Conservation (phyloP, 139 green algal species). For the Chlamydomonas urium region DNA sequence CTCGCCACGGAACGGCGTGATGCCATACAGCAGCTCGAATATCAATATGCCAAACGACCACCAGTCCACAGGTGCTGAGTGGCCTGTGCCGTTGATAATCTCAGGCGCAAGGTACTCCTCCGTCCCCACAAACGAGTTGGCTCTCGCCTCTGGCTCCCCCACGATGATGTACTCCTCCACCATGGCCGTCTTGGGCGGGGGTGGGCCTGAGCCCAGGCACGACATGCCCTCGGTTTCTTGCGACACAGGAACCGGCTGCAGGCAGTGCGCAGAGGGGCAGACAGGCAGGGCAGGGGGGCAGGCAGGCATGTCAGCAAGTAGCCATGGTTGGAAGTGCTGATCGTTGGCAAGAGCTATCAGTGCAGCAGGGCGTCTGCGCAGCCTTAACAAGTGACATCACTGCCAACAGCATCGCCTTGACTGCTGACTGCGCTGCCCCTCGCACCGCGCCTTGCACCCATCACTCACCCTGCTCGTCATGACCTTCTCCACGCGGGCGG, state of each 20-base stretch:
- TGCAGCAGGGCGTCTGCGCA: no score
- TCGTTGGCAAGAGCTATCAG: no score
- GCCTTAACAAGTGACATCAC: no score
- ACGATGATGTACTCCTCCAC: conserved; percentile 48
- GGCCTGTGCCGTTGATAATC: conserved; percentile 79
- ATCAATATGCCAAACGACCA: conserved; percentile 94
- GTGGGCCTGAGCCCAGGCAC: no score
- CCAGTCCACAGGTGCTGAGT: conserved; percentile 72
- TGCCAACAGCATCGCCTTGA: neutral
- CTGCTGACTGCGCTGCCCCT: neutral
- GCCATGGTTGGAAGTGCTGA: no score
- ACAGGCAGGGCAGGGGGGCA: no score
- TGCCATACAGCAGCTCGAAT: conserved; percentile 91
- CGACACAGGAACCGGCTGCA: no score
- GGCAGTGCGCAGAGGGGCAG: no score
- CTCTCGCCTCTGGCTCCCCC: conserved; percentile 76
- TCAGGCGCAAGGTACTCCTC: conserved; percentile 83
- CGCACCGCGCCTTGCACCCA: neutral
- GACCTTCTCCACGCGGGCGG: conserved; percentile 30
- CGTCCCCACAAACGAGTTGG: conserved; percentile 90
- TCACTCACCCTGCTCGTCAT: neutral
- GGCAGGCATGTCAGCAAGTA: no score
- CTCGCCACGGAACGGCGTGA: conserved; percentile 75
- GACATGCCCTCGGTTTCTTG: no score
- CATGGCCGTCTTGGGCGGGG: conserved; percentile 18